Base-by-base conservation (phyloP, 1,284 basidiomycete genomes). In the Microbotryum lychnidis-dioicae region DNA sequence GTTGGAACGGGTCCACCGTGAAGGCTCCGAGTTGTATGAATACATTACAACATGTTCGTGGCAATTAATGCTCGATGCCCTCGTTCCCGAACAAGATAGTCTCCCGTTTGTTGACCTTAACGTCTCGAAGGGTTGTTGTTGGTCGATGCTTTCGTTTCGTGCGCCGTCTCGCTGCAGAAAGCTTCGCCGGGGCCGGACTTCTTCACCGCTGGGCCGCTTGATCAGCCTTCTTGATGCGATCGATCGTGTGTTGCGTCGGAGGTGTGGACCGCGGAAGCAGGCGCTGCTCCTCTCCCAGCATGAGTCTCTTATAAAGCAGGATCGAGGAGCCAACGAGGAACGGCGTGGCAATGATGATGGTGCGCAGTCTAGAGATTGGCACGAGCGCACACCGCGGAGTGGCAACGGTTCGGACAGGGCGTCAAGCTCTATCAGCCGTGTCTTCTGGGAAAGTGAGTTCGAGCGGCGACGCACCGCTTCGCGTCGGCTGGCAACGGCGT, bases 281-380 rank as follows among this genome's bases (percentile, higher is more conserved):
- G 2, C 47, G 49, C 54, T 69, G 67, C 45, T 69, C 60, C 52
- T 69, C 65, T 42, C 67, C 67, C 20, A 66, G 62, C 29, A 64
- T 29, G 42, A 66, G 57, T 3, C 67, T 65, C 48, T 66, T 66
- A 65, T 69, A 69, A 27, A 69, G 56, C 4, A 69, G 52, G 54
- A 62, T 42, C 2, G 62, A 58, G 0, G 65, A 62, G 18, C 58
- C 67, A 56, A 66, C 60, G 44, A 69, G 51, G 63, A 69, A 66
- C 12, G 67, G 67, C 10, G 60, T 49, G 5, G 67, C 37, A 46
- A 69, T 56, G 58, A 69, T 69, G 44, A 69, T 64, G 10, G 65
- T 61, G 14, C 61, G 58, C 54, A 69, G 58, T 27, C 67, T 69
- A 60, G 48, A 12, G 45, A n/a, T 27, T 10, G 27, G 25, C 8